Base-by-base conservation (phyloP, 1,139 yeast species). In the Yamadazyma diospyri region DNA sequence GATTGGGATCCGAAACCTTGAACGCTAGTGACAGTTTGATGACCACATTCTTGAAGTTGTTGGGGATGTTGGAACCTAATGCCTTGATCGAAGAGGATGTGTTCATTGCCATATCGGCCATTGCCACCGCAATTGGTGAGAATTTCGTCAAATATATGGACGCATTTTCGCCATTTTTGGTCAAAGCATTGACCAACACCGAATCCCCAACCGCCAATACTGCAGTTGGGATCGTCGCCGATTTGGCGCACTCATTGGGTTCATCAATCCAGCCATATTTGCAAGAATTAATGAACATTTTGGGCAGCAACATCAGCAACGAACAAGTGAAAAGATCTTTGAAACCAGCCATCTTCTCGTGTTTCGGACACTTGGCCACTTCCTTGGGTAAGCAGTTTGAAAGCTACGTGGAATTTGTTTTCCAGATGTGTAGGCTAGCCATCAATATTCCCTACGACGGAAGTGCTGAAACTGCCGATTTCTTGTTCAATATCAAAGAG, bases 191-290 rank as follows among this genome's bases (percentile, higher is more conserved):
- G 44, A 76, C 78, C 48, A 89, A 87, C 57, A 78, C 85, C 8
- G 95, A 87, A 30, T 77, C 88, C 6, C 85, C 89, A 27, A 79
- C 88, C 15, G 81, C 95, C 48, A 76, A 74, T 43, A 85, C 95
- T 10, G 95, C 97, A 3, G 87, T 92, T 39, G 97, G 98, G 4
- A 73, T 94, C 38, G 89, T 92, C 39, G 97, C 97, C n/a, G 98
- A 92, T 60, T 81, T 92, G 47, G 77, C 95, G n/a, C 95, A 88
- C 53, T 84, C 97, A 1, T 69, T 94, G 35, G 95, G 95, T 20
- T 72, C 70, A 23, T 72, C 71, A 27, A 78, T 89, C 44, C 70
- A 73, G 36, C 85, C 82, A 34, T 89, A 86, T 57, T 77, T 86
- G 47, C 80, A 79, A 43, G 82, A 81, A 4, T 76, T 89, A 50